Percentiles rank a stretch among this genome's conserved stretches.
phyloP scores from a whole-genome alignment of 2,329 filamentous ascomycete genomes.

The Beauveria bassiana region DNA sequence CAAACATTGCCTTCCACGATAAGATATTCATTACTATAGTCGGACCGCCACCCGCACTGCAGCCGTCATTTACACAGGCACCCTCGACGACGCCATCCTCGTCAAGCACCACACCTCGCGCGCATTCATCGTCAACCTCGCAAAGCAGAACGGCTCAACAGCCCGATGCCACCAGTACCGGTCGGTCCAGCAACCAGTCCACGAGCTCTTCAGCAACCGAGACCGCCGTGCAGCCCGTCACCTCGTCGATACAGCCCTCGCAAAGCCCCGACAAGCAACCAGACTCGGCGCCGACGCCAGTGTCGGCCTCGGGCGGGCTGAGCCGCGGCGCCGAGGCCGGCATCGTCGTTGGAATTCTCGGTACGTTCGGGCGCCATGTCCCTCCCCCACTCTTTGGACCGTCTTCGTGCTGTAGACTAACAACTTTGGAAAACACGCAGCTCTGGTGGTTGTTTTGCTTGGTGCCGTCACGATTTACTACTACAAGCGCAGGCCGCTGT shows the following conservation, averaged over 20 bases:
- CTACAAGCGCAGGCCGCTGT: constrained; percentile 1
- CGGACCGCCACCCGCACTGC: background rate
- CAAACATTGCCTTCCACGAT: background rate
- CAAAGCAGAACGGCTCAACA: background rate
- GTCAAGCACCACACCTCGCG: background rate
- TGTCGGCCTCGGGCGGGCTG: background rate
- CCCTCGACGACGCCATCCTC: background rate
- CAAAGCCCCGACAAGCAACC: background rate
- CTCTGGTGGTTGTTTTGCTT: background rate
- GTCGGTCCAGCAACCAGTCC: background rate
- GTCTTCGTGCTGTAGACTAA: background rate
- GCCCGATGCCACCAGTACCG: background rate
- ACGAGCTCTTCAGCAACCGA: background rate
- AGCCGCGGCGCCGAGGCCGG: constrained; percentile 5
- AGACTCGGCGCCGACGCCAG: background rate
- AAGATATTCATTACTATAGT: background rate
- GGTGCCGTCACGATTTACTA: constrained; percentile 2
- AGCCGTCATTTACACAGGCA: background rate
- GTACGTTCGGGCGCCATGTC: background rate
- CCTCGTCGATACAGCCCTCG: background rate
- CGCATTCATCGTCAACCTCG: background rate
- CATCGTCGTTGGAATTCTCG: constrained; percentile 4
- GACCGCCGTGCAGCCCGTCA: background rate
- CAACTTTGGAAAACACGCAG: background rate
- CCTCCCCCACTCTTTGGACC: too few species aligned